Evolutionary conservation across 2,329 filamentous ascomycete species (phyloP).

Genomic region (Colletotrichum chlorophyti): DNA sequence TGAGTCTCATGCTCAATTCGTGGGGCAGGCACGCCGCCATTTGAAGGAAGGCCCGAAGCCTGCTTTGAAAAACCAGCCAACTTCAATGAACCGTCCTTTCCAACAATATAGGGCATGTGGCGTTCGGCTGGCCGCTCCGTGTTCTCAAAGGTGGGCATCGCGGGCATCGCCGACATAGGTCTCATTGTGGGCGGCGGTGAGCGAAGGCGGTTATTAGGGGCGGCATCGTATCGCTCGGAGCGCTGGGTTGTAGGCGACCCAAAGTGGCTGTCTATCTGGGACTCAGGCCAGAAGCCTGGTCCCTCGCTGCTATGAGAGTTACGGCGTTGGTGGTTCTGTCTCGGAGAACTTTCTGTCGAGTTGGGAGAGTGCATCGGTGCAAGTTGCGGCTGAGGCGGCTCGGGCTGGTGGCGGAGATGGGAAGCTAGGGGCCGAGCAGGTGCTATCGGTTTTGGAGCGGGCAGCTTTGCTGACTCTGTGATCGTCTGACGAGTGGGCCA

Average conservation of each 20-base stretch:
- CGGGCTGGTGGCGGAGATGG: slow-evolving; percentile 36
- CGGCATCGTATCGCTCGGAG: slow-evolving; percentile 16
- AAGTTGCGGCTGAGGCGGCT: slow-evolving; percentile 27
- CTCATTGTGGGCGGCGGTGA: slow-evolving; percentile 12
- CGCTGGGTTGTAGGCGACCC: slow-evolving; percentile 25
- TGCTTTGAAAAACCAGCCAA: slow-evolving; percentile 30
- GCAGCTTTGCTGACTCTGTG: slow-evolving; percentile 43
- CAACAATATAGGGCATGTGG: slow-evolving; percentile 39
- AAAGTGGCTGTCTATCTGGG: slow-evolving; percentile 25
- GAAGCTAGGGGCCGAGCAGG: slow-evolving; percentile 35
- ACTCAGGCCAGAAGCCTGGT: slow-evolving; percentile 27
- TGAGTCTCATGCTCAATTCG: slow-evolving; percentile 31
- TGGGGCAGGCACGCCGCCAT: slow-evolving; percentile 28
- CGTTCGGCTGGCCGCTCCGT: slow-evolving; percentile 15
- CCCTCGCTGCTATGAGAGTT: slow-evolving; percentile 38
- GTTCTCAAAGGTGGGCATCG: background rate
- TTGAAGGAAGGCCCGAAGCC: slow-evolving; percentile 32
- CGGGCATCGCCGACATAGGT: background rate
- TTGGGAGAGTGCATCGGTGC: slow-evolving; percentile 30
- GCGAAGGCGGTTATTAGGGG: slow-evolving; percentile 14
- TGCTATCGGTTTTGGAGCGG: slow-evolving; percentile 37
- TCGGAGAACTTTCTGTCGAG: slow-evolving; percentile 30
- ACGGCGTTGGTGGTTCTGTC: slow-evolving; percentile 27
- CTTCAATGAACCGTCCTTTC: slow-evolving; percentile 45
- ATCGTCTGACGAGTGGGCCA: slow-evolving; percentile 35